phyloP scores from a whole-genome alignment of 345 rosid genomes.

The Durio zibethinus region DNA sequence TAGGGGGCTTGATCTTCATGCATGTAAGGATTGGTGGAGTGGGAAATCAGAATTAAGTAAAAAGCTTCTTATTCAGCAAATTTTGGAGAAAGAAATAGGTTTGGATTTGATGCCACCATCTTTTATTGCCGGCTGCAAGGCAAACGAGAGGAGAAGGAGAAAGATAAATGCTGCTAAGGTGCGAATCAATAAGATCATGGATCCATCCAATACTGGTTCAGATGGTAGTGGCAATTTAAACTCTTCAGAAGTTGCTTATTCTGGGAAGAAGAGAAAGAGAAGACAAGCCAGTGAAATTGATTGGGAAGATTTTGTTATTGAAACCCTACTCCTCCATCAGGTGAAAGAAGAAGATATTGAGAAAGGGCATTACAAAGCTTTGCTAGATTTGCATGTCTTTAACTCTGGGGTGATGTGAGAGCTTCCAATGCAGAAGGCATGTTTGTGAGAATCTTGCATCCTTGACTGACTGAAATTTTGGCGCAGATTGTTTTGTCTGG shows the following conservation, averaged over 20 bases:
- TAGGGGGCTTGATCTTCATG: constrained; percentile 18
- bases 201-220: constrained; percentile 31
- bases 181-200: constrained; percentile 46
- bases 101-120: constrained; percentile 62
- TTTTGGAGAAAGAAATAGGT: constrained; percentile 76
- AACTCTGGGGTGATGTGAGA: constrained; percentile 40
- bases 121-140: constrained; percentile 48
- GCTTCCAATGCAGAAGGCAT: neutral
- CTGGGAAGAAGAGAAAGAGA: constrained; percentile 45
- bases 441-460: neutral
- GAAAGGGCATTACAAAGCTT: constrained; percentile 69
- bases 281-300: constrained; percentile 39
- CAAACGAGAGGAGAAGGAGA: constrained; percentile 47
- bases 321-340: constrained; percentile 63
- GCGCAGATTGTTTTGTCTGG: neutral
- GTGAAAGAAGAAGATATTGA: constrained; percentile 79
- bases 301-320: constrained; percentile 88
- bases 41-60: constrained; percentile 70
- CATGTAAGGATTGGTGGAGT: constrained; percentile 67
- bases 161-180: constrained; percentile 66
- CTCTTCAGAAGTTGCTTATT: constrained; percentile 4
- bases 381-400: constrained; percentile 66
- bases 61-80: constrained; percentile 58
- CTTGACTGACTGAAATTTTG: neutral
- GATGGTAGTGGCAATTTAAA: constrained; percentile 9